Evolutionary conservation across 2,329 filamentous ascomycete species (phyloP).

Genomic region (Nigrospora oryzae): DNA sequence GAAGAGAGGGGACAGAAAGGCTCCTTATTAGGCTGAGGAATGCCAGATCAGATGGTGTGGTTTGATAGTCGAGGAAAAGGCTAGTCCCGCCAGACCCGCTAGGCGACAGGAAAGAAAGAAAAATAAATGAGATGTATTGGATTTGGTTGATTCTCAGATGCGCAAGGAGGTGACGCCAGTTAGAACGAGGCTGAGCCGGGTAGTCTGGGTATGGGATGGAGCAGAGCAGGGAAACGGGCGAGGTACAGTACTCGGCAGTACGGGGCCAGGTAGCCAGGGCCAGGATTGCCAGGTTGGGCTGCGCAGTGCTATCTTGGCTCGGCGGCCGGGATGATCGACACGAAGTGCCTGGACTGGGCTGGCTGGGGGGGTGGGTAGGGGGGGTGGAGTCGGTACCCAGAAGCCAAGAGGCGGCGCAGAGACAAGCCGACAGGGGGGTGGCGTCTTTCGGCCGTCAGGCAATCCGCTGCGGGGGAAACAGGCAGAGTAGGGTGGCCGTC

Average conservation of each 20-base stretch:
- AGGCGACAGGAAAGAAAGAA: constrained; percentile 8
- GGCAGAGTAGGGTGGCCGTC: too few relatives aligned
- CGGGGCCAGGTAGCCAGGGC: too few relatives aligned
- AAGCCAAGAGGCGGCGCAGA: too few relatives aligned
- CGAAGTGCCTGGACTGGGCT: constrained; percentile 5
- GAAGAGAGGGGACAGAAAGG: constrained; percentile 1
- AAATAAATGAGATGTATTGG: constrained; percentile 13
- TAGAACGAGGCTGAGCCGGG: constrained; percentile 21
- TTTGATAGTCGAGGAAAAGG: background rate
- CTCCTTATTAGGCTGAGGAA: background rate
- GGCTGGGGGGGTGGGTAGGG: background rate
- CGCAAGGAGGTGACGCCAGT: constrained; percentile 20
- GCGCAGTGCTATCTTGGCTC: background rate
- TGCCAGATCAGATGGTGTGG: background rate
- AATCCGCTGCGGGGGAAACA: too few relatives aligned
- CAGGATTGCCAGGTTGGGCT: background rate
- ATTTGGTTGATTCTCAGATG: constrained; percentile 8
- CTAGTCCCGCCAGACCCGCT: constrained; percentile 3
- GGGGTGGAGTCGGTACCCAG: too few relatives aligned
- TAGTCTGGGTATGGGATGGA: constrained; percentile 5
- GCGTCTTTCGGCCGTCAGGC: too few relatives aligned
- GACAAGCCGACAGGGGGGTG: too few relatives aligned
- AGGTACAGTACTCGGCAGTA: too few relatives aligned
- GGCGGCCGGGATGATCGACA: constrained; percentile 4
- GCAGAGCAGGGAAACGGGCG: too few relatives aligned